Percentiles rank a stretch among this genome's conserved stretches.
These are phyloP conservation scores for Acacia pycnantha DNA, from an alignment of 331 rosid genomes.

Conservation along the genomic window DNA sequence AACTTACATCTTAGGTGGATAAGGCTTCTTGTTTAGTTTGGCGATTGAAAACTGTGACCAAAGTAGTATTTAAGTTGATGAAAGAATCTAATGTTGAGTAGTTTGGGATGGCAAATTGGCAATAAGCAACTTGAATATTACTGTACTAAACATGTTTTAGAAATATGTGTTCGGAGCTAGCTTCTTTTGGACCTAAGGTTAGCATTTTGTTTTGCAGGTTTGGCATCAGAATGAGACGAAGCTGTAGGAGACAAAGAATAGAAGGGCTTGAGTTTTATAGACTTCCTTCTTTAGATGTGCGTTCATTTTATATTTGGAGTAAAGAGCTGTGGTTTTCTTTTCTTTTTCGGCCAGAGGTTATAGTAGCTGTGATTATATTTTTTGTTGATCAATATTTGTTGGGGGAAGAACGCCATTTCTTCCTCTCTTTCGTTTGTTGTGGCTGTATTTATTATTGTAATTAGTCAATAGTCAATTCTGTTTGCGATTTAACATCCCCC, in stretches of 20 bases:
- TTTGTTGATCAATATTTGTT: conserved; percentile 13
- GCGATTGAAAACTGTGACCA: not conserved
- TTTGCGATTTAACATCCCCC: conserved; percentile 14
- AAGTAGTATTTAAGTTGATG: not conserved
- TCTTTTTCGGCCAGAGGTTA: not conserved
- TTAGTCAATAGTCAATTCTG: conserved; percentile 31
- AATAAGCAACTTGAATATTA: not conserved
- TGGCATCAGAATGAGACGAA: conserved; percentile 24
- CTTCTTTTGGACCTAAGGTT: not conserved
- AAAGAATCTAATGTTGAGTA: not conserved
- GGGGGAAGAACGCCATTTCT: conserved; percentile 19
- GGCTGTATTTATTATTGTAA: conserved; percentile 50
- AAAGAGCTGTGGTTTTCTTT: not conserved
- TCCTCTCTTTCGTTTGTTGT: conserved; percentile 18
- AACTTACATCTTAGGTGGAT: not conserved
- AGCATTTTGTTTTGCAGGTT: conserved; percentile 29
- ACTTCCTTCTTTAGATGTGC: conserved; percentile 10
- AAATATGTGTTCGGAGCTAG: not conserved
- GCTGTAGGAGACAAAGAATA: not conserved
- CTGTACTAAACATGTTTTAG: not conserved
- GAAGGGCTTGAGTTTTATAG: not conserved
- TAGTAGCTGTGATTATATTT: conserved; percentile 33
- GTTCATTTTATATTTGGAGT: conserved; percentile 1
- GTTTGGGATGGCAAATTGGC: not conserved
- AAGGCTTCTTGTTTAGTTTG: not conserved